Conservation (phyloP, 495 filamentous ascomycete species). For the Trichoderma erinaceum region DNA sequence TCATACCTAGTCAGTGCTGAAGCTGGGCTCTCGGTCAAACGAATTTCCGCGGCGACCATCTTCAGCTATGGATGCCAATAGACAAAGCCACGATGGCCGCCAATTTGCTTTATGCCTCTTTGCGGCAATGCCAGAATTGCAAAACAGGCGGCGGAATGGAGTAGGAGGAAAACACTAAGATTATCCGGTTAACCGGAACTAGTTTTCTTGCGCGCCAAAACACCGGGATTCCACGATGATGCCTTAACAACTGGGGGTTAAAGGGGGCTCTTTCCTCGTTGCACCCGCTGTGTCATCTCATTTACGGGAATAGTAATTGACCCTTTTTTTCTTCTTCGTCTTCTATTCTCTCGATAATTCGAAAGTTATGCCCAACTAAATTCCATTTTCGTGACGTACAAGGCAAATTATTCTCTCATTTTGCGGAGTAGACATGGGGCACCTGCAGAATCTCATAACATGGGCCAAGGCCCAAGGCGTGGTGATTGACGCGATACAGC, state of each 20-base stretch:
- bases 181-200: background rate
- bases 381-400: background rate
- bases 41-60: background rate
- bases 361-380: background rate
- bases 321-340: background rate
- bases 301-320: background rate
- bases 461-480: constrained; percentile 59
- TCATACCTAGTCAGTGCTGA: too few relatives aligned
- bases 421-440: background rate
- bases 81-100: background rate
- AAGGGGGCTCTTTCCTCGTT: background rate
- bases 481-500: constrained; percentile 51
- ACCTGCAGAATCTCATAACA: constrained; percentile 45
- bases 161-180: background rate
- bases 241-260: background rate
- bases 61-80: background rate
- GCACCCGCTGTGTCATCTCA: background rate
- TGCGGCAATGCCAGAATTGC: background rate
- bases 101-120: background rate
- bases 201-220: background rate
- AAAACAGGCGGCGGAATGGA: background rate
- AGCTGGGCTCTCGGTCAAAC: background rate
- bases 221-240: background rate
- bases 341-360: background rate
- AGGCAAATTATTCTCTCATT: background rate